Evolutionary conservation across 2,329 filamentous ascomycete species (phyloP), one percentile per base, ranked within the genome.

Genomic region (Hypomyces perniciosus): DNA sequence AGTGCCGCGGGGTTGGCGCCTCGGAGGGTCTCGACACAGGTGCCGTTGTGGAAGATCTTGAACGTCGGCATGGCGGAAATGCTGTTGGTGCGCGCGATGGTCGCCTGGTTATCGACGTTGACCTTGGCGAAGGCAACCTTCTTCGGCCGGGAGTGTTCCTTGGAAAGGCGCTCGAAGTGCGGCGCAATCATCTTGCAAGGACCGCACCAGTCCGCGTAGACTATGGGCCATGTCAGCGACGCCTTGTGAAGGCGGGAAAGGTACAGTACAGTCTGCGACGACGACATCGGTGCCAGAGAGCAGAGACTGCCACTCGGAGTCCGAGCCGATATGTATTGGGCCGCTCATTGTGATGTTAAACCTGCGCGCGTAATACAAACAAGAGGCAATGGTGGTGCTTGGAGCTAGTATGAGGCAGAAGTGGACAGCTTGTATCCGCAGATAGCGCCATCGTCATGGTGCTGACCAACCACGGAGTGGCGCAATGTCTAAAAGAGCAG

Each of bases 171-270:
- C 65, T 96, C 89, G 69, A 95, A 97, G 51, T 88, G 81, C 20
- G 92, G 92, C 45, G 88, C 88, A 58, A 97, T 95, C 66, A 86
- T 81, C 73, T 95, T 95, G 80, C 91, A 96, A 63, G 92, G 90
- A 51, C 86, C 87, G 69, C 90, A 97, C 88, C 90, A 96, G 72
- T 95, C 88, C 68, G 92, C 92, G 65, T 93, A 95, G 78, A 96
- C 90, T 95, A 61, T 45, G 61, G 46, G 37, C 9, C 38, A 47
- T 53, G 58, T 66, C 65, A 68, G 61, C 57, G 50, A 46, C 26
- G 37, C 30, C 44, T 47, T 20, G 26, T 48, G 48, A 30, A 31
- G 38, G 37, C 42, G 44, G 46, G 39, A 52, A 30, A 35, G 12
- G n/a, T 8, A 48, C 83, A 12, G 71, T 80, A 95, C 90, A 97